These are phyloP conservation scores for Fagopyrum esculentum DNA, from an alignment of 148 eudicot genomes.

Conservation along the genomic window DNA sequence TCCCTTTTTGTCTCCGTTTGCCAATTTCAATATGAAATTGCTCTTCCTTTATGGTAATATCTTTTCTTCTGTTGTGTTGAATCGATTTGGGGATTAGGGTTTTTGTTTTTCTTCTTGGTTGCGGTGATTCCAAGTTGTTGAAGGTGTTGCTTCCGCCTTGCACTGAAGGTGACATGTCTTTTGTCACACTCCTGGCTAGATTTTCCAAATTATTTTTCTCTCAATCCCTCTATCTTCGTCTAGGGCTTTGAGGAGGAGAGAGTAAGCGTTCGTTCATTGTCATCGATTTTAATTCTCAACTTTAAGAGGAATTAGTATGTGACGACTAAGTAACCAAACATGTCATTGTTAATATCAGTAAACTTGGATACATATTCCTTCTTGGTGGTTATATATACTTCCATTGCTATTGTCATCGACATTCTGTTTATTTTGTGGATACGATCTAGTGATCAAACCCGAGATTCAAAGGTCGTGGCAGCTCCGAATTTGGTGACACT, in stretches of 20 bases:
- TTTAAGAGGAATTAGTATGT: not conserved
- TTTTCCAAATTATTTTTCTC: too few relatives aligned
- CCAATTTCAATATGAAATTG: too few relatives aligned
- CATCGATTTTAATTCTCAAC: not conserved
- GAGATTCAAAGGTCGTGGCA: not conserved
- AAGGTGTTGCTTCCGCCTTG: too few relatives aligned
- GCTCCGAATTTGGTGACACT: not conserved
- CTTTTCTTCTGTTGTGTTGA: too few relatives aligned
- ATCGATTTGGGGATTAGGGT: too few relatives aligned
- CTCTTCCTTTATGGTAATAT: too few relatives aligned
- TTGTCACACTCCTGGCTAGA: too few relatives aligned
- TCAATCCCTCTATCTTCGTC: not conserved
- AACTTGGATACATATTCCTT: not conserved
- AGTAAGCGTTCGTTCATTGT: not conserved
- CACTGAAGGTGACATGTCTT: too few relatives aligned
- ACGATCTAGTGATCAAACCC: not conserved
- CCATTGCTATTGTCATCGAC: not conserved
- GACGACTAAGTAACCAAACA: not conserved
- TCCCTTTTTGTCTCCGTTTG: too few relatives aligned
- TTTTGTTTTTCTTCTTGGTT: too few relatives aligned
- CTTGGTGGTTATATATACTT: not conserved
- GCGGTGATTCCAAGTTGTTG: too few relatives aligned
- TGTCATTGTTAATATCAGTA: not conserved
- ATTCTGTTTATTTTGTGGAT: not conserved
- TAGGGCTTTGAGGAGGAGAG: slow-evolving; percentile 1